Base-by-base conservation (phyloP, 2,329 filamentous ascomycete genomes). In the Fusarium nygamai region DNA sequence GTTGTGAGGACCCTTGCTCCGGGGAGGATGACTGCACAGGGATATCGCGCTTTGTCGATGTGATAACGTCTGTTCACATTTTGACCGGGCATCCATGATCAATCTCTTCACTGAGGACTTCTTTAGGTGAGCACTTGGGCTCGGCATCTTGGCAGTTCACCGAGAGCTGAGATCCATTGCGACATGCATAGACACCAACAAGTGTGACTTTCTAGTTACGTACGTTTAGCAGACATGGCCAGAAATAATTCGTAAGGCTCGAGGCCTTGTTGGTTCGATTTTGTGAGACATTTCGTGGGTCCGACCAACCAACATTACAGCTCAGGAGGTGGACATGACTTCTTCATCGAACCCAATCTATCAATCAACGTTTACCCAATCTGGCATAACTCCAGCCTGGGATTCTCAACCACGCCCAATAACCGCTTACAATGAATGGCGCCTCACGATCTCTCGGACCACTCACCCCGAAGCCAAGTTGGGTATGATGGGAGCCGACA, bases 41-140 rank as follows among this genome's bases (percentile, higher is more conserved):
- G 73, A 60, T 73, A 48, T 64, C 41, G 66, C 67, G 62, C 69
- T 68, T 62, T 64, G 62, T 71, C 63, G 57, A 73, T 63, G 68
- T 73, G 69, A 71, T 61, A 70, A 71, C 59, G 61, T 65, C 61
- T 72, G 48, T 57, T 63, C 64, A 51, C 58, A 72, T 54, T 48
- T 67, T 53, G 70, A 62, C 76, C 33, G 47, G 63, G 61, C 61
- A 69, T 70, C 71, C 72, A 71, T 76, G 76, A 59, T 68, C 64
- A 58, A 53, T 74, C 60, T 61, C 48, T 59, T 60, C 44, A 61
- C 73, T 76, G 64, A 75, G 47, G 62, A 67, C 75, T 69, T 64
- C 63, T 75, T 67, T 58, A 69, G 58, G 61, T 63, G 47, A 58
- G 19, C 44, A 61, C 34, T 60, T 57, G 57, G 64, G 54, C 74